Evolutionary conservation across 177 flowering plant species (phyloP).

Genomic region (Vitis hybrid): DNA sequence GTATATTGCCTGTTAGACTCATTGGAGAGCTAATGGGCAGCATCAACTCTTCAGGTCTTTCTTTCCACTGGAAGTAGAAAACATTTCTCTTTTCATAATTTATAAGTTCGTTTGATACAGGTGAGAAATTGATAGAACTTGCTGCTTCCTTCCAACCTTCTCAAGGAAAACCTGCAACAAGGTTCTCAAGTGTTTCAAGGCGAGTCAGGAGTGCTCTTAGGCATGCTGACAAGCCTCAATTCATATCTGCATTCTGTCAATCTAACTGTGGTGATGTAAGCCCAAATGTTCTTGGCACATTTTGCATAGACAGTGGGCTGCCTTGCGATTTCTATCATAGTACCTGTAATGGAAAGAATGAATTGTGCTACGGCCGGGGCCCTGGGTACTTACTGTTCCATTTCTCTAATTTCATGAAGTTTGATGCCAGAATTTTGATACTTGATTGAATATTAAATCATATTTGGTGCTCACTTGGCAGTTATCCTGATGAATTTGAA

Average conservation of each 20-base stretch:
- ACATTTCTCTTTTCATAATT: background rate
- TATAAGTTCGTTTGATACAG: slow-evolving; percentile 32
- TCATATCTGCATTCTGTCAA: slow-evolving; percentile 97
- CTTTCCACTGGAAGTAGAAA: background rate
- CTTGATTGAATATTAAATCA: background rate
- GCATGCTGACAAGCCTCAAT: slow-evolving; percentile 64
- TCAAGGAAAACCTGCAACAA: slow-evolving; percentile 65
- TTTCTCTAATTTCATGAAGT: too few relatives aligned
- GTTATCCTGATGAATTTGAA: slow-evolving; percentile 84
- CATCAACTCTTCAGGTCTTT: background rate
- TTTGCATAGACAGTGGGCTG: slow-evolving; percentile 88
- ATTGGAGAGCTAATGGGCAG: too few relatives aligned
- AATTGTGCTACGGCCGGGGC: slow-evolving; percentile 95
- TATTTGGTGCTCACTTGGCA: slow-evolving; percentile 13
- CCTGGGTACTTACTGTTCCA: slow-evolving; percentile 65
- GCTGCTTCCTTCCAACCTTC: slow-evolving; percentile 80
- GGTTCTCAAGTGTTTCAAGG: slow-evolving; percentile 53
- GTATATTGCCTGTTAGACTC: too few relatives aligned
- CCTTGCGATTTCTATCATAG: slow-evolving; percentile 99
- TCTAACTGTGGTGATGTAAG: slow-evolving; percentile 98
- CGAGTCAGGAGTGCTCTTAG: slow-evolving; percentile 72
- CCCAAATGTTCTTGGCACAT: slow-evolving; percentile 96
- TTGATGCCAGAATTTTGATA: slow-evolving; percentile 5
- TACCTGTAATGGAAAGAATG: slow-evolving; percentile 95
- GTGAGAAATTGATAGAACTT: slow-evolving; percentile 68